Evolutionary conservation across 2,329 filamentous ascomycete genomes (phyloP), one percentile per base, ranked within the genome.

Genomic region (Leptographium procerum): DNA sequence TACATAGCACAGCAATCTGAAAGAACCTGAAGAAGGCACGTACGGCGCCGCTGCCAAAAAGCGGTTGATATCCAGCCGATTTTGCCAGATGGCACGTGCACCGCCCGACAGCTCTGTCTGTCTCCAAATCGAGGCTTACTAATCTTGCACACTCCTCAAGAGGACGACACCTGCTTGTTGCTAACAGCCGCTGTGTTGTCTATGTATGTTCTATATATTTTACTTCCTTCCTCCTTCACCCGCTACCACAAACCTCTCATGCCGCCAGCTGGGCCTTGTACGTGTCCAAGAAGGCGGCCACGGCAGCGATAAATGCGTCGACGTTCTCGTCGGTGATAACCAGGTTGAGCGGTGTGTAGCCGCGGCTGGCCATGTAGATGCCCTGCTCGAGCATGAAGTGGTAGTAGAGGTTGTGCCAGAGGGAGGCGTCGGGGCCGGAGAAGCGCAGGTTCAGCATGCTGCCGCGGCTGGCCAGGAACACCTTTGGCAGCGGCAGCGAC

Each of bases 361-460:
- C 65, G 5, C 65, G 62, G 53, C 62, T 58, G 34, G 63, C 62
- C 40, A 66, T 59, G 65, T 66, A 67, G 56, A 62, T 66, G 16
- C 64, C 64, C 16, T 63, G 52, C 34, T 64, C 63, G 47, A 67
- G 50, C 64, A 66, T 65, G 51, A 66, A 66, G 55, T 65, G 59
- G 56, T 64, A 62, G 58, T 66, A 64, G 31, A 66, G 53, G 45
- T 63, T 62, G 55, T 61, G 55, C 54, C 61, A 60, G 19, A 60
- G 60, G 6, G 34, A 58, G 1, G 62, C 57, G n/a, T 63, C 72
- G 6, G 70, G 53, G 24, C 73, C 73, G 0, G 71, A 70, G 52
- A 74, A 69, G 43, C 66, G 67, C n/a, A 75, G 62, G 57, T 66
- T 69, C 22, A 63, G 56, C 60, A 61, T 61, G 14, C 72, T 74